These are phyloP conservation scores for Colletotrichum australisinense DNA, from an alignment of 2,329 filamentous ascomycete species.

Conservation along the genomic window DNA sequence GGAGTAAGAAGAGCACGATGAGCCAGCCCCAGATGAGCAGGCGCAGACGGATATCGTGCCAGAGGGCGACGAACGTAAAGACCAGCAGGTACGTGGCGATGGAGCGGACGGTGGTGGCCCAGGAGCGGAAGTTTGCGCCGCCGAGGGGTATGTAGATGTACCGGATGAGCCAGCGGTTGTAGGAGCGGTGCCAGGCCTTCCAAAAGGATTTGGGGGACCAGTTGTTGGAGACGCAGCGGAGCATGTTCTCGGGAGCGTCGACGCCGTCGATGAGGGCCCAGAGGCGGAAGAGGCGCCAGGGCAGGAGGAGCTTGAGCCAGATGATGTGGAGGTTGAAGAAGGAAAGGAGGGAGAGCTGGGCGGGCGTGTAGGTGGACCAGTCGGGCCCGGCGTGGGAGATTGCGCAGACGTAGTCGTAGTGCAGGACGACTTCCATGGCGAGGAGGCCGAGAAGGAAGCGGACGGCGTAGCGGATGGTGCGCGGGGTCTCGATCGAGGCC, in stretches of 20 bases:
- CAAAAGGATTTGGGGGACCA: slow-evolving; percentile 93
- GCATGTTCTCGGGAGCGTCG: slow-evolving; percentile 98
- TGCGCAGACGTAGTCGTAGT: slow-evolving; percentile 93
- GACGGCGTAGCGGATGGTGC: slow-evolving; percentile 83
- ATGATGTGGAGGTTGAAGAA: slow-evolving; percentile 98
- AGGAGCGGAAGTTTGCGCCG: slow-evolving; percentile 66
- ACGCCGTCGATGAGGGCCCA: slow-evolving; percentile 92
- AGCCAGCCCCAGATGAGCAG: slow-evolving; percentile 98
- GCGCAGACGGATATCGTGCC: slow-evolving; percentile 95
- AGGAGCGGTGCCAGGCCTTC: slow-evolving; percentile 95
- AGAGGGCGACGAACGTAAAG: slow-evolving; percentile 97
- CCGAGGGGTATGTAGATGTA: slow-evolving; percentile 96
- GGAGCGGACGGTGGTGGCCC: slow-evolving; percentile 63
- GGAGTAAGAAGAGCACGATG: slow-evolving; percentile 91
- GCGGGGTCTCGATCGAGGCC: slow-evolving; percentile 74
- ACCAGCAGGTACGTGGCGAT: slow-evolving; percentile 83
- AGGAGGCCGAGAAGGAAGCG: slow-evolving; percentile 85
- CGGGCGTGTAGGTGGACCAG: slow-evolving; percentile 87
- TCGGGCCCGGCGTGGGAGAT: slow-evolving; percentile 84
- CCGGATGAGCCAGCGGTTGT: slow-evolving; percentile 93
- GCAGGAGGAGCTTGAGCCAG: slow-evolving; percentile 96
- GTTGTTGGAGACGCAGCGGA: slow-evolving; percentile 95
- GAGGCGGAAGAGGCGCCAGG: slow-evolving; percentile 98
- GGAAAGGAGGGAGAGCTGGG: slow-evolving; percentile 89
- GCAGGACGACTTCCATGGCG: slow-evolving; percentile 90